Evolutionary conservation across 2,329 filamentous ascomycete species (phyloP).

Genomic region (Ophiosphaerella narmari): DNA sequence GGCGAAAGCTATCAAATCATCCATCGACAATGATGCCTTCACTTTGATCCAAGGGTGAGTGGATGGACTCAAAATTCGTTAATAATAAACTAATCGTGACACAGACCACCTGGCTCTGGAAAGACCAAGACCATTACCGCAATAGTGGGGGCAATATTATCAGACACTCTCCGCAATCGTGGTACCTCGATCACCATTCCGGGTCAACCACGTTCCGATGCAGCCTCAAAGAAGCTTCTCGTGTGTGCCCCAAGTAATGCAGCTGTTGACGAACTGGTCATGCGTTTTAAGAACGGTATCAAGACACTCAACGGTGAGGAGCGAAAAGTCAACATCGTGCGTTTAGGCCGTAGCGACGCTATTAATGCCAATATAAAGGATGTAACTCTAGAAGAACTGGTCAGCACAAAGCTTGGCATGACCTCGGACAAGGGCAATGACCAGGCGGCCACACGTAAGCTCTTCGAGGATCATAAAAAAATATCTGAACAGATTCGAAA

Average conservation of each 20-base stretch:
- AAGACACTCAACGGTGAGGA: slow-evolving; percentile 73
- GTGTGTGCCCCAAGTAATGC: slow-evolving; percentile 99
- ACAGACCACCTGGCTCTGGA: slow-evolving; percentile 86
- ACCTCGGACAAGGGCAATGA: slow-evolving; percentile 46
- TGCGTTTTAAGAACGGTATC: slow-evolving; percentile 86
- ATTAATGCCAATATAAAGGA: slow-evolving; percentile 89
- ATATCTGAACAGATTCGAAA: slow-evolving; percentile 69
- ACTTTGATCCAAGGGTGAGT: slow-evolving; percentile 86
- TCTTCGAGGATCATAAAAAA: slow-evolving; percentile 71
- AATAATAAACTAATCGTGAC: slow-evolving; percentile 21
- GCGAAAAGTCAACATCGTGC: slow-evolving; percentile 83
- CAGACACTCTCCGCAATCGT: slow-evolving; percentile 57
- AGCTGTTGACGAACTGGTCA: slow-evolving; percentile 92
- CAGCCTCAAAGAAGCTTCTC: slow-evolving; percentile 77
- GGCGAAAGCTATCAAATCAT: slow-evolving; percentile 87
- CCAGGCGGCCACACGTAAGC: slow-evolving; percentile 60
- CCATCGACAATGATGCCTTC: slow-evolving; percentile 94
- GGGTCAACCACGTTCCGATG: slow-evolving; percentile 33
- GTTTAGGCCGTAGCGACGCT: slow-evolving; percentile 86
- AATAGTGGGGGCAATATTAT: slow-evolving; percentile 87
- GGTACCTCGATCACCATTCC: slow-evolving; percentile 54
- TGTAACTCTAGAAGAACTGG: slow-evolving; percentile 90
- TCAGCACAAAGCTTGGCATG: slow-evolving; percentile 70
- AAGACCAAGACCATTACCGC: slow-evolving; percentile 99
- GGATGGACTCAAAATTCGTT: background rate